Percentiles rank a stretch among this genome's conserved stretches.
Evolutionary conservation across 208 protist species (phyloP).

Genomic region (Leishmania turanica): DNA sequence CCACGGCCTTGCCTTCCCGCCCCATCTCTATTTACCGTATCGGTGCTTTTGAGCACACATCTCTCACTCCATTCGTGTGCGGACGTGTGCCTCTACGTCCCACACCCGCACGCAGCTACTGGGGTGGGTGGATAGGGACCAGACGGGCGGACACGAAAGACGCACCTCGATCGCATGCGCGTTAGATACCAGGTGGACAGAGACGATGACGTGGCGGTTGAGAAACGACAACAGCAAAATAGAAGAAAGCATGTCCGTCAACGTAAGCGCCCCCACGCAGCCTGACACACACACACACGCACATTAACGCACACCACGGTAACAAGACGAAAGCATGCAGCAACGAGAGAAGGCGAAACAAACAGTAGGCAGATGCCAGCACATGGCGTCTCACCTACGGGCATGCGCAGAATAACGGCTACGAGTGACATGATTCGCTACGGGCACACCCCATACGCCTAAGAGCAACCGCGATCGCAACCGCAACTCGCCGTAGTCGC

Average conservation of each 20-base stretch:
- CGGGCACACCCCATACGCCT: not conserved
- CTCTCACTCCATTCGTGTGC: not conserved
- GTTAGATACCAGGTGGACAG: not conserved
- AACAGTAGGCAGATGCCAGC: not conserved
- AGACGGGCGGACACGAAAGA: not conserved
- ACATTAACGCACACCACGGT: not conserved
- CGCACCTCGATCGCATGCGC: not conserved
- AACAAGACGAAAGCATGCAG: not conserved
- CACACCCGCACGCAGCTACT: not conserved
- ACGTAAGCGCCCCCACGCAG: not conserved
- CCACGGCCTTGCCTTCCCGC: not conserved
- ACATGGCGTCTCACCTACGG: not conserved
- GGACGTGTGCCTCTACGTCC: not conserved
- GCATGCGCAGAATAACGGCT: not conserved
- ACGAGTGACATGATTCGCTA: not conserved
- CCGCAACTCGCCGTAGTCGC: not conserved
- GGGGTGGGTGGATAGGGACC: not conserved
- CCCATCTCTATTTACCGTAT: not conserved
- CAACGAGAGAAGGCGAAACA: not conserved
- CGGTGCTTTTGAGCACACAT: not conserved
- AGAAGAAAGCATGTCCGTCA: not conserved
- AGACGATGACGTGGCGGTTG: not conserved
- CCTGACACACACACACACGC: constrained; percentile 1
- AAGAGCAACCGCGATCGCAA: not conserved
- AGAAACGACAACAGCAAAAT: not conserved